Evolutionary conservation across 2,329 filamentous ascomycete species (phyloP), one percentile per base, ranked within the genome.

Genomic region (Penicillium nordicum): DNA sequence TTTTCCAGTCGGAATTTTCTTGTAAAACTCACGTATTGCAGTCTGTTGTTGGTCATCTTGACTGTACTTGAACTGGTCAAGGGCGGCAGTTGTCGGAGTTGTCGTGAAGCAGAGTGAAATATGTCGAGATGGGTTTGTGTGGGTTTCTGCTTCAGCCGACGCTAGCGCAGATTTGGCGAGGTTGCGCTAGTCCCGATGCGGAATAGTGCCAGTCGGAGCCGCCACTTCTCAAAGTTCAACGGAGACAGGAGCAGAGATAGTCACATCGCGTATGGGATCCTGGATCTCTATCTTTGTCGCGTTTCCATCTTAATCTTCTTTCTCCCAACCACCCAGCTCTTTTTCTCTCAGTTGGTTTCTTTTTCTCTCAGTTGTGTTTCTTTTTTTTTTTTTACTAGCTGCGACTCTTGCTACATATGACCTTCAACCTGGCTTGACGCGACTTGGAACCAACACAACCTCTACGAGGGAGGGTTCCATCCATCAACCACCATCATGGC

Each of bases 21-120:
- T 41, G 46, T 40, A 43, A 58, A 51, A 73, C 75, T 76, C 69
- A 78, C 75, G 74, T 76, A 78, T 76, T 76, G 73, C 69, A 81
- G 73, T 79, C 79, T 79, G 73, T 77, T 78, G 74, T 78, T 79
- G 67, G 75, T 64, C 79, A 81, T 81, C 73, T 75, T 81, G 78
- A 72, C 71, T 71, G 72, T 76, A 68, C 70, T 73, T 72, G 69
- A 72, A 74, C 72, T 71, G 70, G 71, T 73, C 72, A 75, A 74
- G 72, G 71, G 69, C 69, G 74, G 75, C 69, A 73, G 69, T 72
- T 69, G 71, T 75, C 68, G 72, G 74, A 69, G 73, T 74, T 68
- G 63, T 65, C 63, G 64, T 64, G 58, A 62, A 71, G 64, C 68
- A 70, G 67, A 69, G 67, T 70, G 67, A 73, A 72, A 74, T 74